Conservation (phyloP, 2,329 filamentous ascomycete species). For the Neonectria hederae region DNA sequence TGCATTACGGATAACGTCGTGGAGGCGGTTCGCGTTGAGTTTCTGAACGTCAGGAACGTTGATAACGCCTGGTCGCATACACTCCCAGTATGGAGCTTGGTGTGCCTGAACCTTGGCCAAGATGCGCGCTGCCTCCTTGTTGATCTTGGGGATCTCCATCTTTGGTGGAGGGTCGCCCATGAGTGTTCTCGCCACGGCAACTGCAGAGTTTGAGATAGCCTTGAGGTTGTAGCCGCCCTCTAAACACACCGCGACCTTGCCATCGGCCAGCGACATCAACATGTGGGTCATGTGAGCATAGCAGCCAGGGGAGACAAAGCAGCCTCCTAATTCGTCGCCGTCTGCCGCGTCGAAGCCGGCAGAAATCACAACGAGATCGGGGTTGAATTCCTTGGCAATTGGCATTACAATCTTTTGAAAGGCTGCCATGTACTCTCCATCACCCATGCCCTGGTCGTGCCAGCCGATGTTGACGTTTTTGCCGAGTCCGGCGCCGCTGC, state of each 20-base stretch:
- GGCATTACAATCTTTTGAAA: conserved; percentile 98
- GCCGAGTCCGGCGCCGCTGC: conserved; percentile 63
- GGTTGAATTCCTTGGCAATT: conserved; percentile 90
- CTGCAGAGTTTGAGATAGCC: conserved; percentile 90
- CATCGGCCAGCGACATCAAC: conserved; percentile 93
- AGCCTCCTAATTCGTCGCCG: conserved; percentile 91
- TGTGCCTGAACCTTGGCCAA: conserved; percentile 67
- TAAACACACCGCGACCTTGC: conserved; percentile 90
- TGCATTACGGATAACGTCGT: conserved; percentile 81
- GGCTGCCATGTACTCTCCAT: conserved; percentile 95
- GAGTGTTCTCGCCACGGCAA: conserved; percentile 89
- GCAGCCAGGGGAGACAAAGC: conserved; percentile 88
- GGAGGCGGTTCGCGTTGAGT: conserved; percentile 70
- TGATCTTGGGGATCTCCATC: conserved; percentile 65
- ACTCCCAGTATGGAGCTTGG: conserved; percentile 83
- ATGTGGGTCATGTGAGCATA: conserved; percentile 99
- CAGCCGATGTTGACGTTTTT: conserved; percentile 75
- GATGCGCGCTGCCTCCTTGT: conserved; percentile 64
- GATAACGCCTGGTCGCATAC: conserved; percentile 77
- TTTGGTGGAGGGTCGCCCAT: conserved; percentile 91
- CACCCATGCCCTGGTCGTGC: conserved; percentile 83
- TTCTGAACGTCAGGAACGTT: conserved; percentile 61
- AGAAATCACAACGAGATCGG: conserved; percentile 93
- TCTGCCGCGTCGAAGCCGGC: conserved; percentile 96
- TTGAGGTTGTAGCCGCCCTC: conserved; percentile 96